Percentiles rank a stretch among this genome's conserved stretches.
Conservation (phyloP, 176 grass and related monocot genomes). For the Cenchrus americanus region DNA sequence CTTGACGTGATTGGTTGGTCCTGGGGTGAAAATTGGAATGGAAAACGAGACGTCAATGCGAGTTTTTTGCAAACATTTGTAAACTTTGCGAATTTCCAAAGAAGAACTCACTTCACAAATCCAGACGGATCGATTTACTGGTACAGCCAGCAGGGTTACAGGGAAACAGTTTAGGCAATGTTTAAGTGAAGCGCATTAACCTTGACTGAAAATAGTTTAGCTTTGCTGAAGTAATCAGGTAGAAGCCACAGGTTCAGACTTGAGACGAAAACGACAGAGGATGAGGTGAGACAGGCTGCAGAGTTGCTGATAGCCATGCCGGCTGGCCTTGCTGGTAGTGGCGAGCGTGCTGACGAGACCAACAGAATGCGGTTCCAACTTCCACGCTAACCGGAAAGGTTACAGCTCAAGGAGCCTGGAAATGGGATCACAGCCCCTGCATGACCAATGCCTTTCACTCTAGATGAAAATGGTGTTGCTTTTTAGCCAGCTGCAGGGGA, state of each 20-base stretch:
- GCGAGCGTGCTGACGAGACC: neutral
- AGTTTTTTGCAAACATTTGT: slow-evolving; percentile 12
- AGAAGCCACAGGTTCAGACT: neutral
- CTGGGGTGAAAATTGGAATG: slow-evolving; percentile 14
- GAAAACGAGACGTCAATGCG: neutral
- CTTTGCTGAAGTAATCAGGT: neutral
- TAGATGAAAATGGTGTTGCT: neutral
- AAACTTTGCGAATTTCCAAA: neutral
- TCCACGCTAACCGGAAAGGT: slow-evolving; percentile 5
- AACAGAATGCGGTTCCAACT: neutral
- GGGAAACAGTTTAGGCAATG: neutral
- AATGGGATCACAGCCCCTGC: neutral
- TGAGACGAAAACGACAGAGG: neutral
- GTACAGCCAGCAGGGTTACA: neutral
- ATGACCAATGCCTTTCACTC: neutral
- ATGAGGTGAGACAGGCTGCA: slow-evolving; percentile 3
- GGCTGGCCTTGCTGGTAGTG: slow-evolving; percentile 1
- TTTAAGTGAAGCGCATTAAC: neutral
- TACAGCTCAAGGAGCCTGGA: slow-evolving; percentile 2
- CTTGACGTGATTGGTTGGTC: slow-evolving; percentile 43
- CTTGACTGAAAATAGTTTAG: too few species aligned
- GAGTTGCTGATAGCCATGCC: slow-evolving; percentile 9
- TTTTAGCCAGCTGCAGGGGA: neutral
- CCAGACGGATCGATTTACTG: neutral
- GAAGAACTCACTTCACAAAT: neutral